Conservation (phyloP, 192 early-diverging fungal genomes). For the Linnemannia elongata region DNA sequence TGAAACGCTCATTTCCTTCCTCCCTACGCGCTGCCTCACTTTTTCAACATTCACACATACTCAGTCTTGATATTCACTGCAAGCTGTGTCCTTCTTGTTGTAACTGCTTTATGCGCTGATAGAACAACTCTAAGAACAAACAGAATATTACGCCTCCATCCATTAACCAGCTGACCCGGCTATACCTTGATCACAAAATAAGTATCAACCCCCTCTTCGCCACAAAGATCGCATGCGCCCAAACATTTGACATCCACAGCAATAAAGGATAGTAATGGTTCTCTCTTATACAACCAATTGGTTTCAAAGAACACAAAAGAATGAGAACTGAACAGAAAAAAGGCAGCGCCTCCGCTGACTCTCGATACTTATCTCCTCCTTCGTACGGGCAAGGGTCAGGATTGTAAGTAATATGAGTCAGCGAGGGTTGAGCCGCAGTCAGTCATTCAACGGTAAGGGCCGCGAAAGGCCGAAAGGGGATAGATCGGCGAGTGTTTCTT, state of each 20-base stretch:
- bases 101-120: too few relatives aligned
- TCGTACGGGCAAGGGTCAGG: not conserved
- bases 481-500: not conserved
- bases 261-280: not conserved
- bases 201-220: not conserved
- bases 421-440: constrained; percentile 2
- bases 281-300: not conserved
- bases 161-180: not conserved
- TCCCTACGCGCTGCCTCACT: not conserved
- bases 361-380: not conserved
- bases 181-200: not conserved
- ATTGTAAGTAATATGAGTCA: constrained; percentile 1
- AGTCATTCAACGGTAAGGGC: not conserved
- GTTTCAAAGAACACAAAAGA: not conserved
- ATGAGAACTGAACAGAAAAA: not conserved
- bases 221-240: too few relatives aligned
- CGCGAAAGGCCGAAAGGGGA: not conserved
- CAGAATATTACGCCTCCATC: not conserved
- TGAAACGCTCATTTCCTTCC: not conserved
- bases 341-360: constrained; percentile 15
- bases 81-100: not conserved
- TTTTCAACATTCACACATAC: not conserved
- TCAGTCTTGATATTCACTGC: not conserved
- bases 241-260: not conserved
- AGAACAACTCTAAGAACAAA: not conserved